These are phyloP conservation scores for Leccinum insolens DNA, from an alignment of 1,284 basidiomycete species.

Conservation along the genomic window DNA sequence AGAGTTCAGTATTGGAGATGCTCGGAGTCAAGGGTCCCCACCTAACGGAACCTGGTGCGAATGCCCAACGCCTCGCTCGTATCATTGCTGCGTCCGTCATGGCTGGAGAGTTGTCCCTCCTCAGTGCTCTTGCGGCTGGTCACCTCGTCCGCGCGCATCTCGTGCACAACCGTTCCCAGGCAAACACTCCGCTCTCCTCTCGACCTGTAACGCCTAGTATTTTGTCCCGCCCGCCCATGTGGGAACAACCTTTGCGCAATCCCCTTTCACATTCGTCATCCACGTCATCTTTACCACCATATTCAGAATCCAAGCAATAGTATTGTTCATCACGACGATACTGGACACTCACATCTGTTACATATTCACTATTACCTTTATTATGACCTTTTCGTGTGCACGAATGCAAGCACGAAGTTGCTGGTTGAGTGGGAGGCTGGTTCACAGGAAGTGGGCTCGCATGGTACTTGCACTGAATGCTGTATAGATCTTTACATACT, in stretches of 20 bases:
- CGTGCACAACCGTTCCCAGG: constrained; percentile 75
- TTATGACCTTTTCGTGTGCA: too few species aligned
- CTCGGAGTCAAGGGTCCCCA: constrained; percentile 90
- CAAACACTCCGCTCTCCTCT: constrained; percentile 67
- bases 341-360: constrained; percentile 19
- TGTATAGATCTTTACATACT: too few species aligned
- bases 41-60: constrained; percentile 79
- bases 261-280: constrained; percentile 33
- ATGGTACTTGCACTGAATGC: too few species aligned
- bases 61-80: constrained; percentile 85
- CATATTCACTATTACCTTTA: neutral
- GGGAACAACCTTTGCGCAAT: constrained; percentile 22
- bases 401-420: too few species aligned
- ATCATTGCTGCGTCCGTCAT: constrained; percentile 90
- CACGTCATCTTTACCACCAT: constrained; percentile 33
- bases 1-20: constrained; percentile 88
- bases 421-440: too few species aligned
- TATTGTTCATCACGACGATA: neutral
- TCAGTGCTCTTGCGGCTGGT: constrained; percentile 90
- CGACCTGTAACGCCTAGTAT: constrained; percentile 62
- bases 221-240: constrained; percentile 16
- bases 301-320: constrained; percentile 32
- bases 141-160: constrained; percentile 91
- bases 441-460: too few species aligned
- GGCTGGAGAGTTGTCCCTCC: constrained; percentile 91